Conservation (phyloP, 345 rosid genomes). For the Aethionema arabicum region DNA sequence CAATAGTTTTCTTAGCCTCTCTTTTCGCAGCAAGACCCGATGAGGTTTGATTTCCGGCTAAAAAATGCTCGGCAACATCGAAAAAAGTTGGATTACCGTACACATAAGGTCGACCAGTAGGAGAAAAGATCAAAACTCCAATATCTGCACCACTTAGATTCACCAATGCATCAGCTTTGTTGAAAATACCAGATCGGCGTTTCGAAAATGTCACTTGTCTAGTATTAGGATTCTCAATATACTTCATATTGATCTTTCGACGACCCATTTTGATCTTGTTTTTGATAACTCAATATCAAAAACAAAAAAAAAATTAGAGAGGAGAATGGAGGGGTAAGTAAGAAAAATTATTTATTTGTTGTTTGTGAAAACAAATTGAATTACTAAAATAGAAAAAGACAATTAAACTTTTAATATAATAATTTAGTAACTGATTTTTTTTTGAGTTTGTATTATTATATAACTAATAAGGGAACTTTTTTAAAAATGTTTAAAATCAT, state of each 20-base stretch:
- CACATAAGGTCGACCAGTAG: slow-evolving; percentile 43
- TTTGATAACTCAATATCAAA: not conserved
- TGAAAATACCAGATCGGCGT: slow-evolving; percentile 44
- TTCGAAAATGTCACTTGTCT: slow-evolving; percentile 56
- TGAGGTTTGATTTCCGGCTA: not conserved
- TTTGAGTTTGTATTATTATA: no score
- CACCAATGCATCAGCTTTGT: slow-evolving; percentile 52
- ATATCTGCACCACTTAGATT: slow-evolving; percentile 48
- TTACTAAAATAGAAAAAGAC: no score
- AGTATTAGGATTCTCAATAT: slow-evolving; percentile 39
- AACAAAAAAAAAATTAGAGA: no score
- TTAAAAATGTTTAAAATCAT: no score
- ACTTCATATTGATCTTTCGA: slow-evolving; percentile 46
- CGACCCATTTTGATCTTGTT: slow-evolving; percentile 32
- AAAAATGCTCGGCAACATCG: slow-evolving; percentile 28
- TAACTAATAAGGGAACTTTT: no score
- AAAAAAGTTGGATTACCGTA: slow-evolving; percentile 48
- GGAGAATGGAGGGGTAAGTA: no score
- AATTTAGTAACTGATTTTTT: no score
- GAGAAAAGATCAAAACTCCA: slow-evolving; percentile 43
- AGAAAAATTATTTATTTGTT: no score
- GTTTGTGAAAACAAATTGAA: no score
- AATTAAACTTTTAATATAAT: no score
- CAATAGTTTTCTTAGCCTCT: not conserved
- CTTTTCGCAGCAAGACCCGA: not conserved